Conservation (phyloP, 2,329 filamentous ascomycete genomes). For the Neodidymelliopsis sp. region DNA sequence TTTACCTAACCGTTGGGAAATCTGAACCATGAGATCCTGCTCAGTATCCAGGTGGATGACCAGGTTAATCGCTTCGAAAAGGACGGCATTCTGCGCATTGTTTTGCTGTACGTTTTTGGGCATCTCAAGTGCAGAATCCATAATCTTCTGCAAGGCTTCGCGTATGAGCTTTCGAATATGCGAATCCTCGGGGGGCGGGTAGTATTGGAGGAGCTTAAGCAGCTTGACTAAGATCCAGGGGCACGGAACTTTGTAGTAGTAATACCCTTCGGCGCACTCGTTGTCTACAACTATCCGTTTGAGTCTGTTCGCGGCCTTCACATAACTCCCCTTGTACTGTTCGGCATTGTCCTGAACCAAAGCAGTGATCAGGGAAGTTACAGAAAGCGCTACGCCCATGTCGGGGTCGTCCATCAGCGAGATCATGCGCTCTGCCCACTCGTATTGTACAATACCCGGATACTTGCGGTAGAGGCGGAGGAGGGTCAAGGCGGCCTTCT, state of each 20-base stretch:
- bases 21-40: conserved; percentile 92
- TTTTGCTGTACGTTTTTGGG: conserved; percentile 99
- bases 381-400: conserved; percentile 91
- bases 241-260: conserved; percentile 99
- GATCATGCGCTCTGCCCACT: conserved; percentile 98
- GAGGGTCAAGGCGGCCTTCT: conserved; percentile 94
- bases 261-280: conserved; percentile 88
- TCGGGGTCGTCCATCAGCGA: conserved; percentile 98
- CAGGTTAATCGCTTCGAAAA: conserved; percentile 98
- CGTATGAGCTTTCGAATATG: conserved; percentile 91
- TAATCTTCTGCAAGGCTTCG: conserved; percentile 86
- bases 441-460: conserved; percentile 89
- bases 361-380: conserved; percentile 94
- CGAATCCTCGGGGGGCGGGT: conserved; percentile 92
- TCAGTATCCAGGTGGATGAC: conserved; percentile 98
- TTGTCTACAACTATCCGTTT: conserved; percentile 91
- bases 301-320: conserved; percentile 87
- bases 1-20: conserved; percentile 86
- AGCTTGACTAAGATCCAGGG: conserved; percentile 98
- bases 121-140: conserved; percentile 89
- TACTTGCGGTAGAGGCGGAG: conserved; percentile 94
- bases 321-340: conserved; percentile 91
- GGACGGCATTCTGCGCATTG: conserved; percentile 95
- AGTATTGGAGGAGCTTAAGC: conserved; percentile 90
- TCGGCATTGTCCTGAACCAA: conserved; percentile 94